Base-by-base conservation (phyloP, 176 grass and related monocot species). In the Neostapfia colusana region DNA sequence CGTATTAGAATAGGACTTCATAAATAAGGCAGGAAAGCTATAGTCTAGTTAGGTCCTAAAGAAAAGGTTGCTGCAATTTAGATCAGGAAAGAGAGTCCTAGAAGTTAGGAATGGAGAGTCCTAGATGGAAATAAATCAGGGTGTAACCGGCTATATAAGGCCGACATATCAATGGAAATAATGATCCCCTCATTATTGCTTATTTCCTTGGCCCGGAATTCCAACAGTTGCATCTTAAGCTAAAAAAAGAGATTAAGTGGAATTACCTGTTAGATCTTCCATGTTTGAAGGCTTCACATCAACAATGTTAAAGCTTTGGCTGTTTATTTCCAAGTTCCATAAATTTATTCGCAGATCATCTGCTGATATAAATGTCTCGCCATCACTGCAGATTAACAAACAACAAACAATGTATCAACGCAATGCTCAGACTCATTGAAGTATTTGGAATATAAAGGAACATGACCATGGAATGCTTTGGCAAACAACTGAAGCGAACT, bases 301-400 rank as follows among this genome's bases (percentile, higher is more conserved):
- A 86, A 97, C 90, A 86, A 97, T 97, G 46, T 97, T 97, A 79
- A 97, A 97, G 67, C 93, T 93, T 73, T 97, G 93, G 73, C 82
- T 97, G 77, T 91, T 97, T 82, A 97, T 93, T 79, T 93, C 93
- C 82, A 97, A 79, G 82, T 97, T 97, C 93, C 93, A 97, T 51
- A 97, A 64, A 88, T 93, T 93, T 86, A 97, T 90, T 73, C 93
- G 88, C 48, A 97, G 87, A 84, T 97, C 93, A 88, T 97, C 93
- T 76, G 88, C 93, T 78, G 93, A 97, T 86, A 97, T 93, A 76
- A 90, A 97, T 86, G 93, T 97, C 69, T 93, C 93, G 62, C 93
- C 90, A 57, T 97, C 93, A 88, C 93, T 97, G 87, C 42, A 34
- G 26, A 83, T 74, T 73, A 82, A 83, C 48, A 82, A 55, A 58